phyloP scores from a whole-genome alignment of 129 eudicot genomes.

The Cynara cardunculus region DNA sequence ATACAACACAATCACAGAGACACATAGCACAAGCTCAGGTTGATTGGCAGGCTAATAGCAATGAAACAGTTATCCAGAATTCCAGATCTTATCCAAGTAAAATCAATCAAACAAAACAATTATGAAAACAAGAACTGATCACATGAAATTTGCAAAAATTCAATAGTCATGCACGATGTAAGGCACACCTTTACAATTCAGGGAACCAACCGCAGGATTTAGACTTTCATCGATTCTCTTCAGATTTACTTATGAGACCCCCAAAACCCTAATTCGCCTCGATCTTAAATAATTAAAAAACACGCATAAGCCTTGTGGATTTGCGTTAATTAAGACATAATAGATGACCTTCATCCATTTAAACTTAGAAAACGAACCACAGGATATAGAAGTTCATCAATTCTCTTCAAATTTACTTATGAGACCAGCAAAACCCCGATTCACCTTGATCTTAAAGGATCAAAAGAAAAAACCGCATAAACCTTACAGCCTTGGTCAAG shows the following conservation, averaged over 20 bases:
- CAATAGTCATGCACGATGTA: background rate
- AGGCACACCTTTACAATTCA: background rate
- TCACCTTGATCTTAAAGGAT: background rate
- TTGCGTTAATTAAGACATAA: background rate
- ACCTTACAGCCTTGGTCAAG: background rate
- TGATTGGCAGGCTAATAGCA: constrained; percentile 8
- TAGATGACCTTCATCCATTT: background rate
- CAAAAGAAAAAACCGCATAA: background rate
- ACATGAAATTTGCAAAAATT: background rate
- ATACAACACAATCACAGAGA: background rate
- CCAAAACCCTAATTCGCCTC: constrained; percentile 7
- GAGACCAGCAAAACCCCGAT: background rate
- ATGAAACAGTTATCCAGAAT: background rate
- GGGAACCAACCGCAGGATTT: background rate
- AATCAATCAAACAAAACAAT: background rate
- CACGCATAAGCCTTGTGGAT: background rate
- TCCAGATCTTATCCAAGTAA: background rate
- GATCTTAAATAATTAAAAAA: background rate
- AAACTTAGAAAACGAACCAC: background rate
- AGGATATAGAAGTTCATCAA: background rate
- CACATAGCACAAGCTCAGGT: background rate
- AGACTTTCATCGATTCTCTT: background rate
- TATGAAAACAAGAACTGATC: background rate
- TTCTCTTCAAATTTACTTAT: background rate
- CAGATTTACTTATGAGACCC: background rate